A percentile compares a stretch with the other conserved stretches of the same genome.
Conservation (phyloP, 208 protist genomes). For the Naegleria lovaniensis region DNA sequence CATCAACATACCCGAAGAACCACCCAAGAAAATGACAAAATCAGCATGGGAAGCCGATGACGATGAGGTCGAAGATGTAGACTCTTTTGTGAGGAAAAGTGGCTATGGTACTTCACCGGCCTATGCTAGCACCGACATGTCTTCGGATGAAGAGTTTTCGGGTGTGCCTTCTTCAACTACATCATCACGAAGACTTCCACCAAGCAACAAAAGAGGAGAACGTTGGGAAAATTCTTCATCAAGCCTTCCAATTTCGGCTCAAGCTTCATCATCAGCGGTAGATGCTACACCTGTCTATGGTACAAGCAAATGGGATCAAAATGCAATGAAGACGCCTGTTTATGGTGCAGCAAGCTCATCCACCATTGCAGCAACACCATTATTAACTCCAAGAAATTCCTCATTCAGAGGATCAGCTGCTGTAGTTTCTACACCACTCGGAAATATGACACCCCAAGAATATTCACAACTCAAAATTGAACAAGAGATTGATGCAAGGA, state of each 20-base stretch:
- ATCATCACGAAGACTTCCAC: neutral
- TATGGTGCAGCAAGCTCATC: neutral
- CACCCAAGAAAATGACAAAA: neutral
- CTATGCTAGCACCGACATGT: neutral
- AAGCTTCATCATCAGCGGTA: neutral
- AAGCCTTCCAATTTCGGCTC: neutral
- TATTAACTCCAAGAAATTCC: slow-evolving; percentile 21
- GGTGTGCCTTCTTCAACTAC: neutral
- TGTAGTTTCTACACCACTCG: slow-evolving; percentile 30
- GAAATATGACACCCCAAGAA: slow-evolving; percentile 52
- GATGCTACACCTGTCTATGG: neutral
- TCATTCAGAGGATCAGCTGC: slow-evolving; percentile 15
- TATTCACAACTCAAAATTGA: slow-evolving; percentile 40
- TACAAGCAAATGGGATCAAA: neutral
- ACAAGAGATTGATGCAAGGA: slow-evolving; percentile 69
- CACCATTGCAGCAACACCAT: neutral
- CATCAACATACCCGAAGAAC: neutral
- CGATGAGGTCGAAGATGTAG: neutral
- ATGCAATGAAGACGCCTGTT: neutral
- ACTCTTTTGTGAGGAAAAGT: neutral
- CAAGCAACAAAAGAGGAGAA: neutral
- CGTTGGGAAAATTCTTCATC: neutral
- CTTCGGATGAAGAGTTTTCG: neutral
- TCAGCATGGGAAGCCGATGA: neutral
- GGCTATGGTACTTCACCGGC: neutral